phyloP scores from a whole-genome alignment of 2,329 filamentous ascomycete genomes.

The Penicillium concentricum region DNA sequence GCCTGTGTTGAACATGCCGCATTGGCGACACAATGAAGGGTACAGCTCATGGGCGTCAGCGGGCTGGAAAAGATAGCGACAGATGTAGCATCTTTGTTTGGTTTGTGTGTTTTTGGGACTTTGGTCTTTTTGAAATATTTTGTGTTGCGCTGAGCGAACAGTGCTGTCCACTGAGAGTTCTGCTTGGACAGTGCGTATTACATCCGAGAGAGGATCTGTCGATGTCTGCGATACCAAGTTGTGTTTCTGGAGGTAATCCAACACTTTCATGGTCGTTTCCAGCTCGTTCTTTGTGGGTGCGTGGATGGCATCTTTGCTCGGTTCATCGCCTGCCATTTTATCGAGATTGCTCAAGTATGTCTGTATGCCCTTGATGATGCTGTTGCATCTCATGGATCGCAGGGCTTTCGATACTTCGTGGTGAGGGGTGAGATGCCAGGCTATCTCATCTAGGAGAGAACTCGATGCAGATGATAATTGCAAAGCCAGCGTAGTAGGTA shows the following conservation, averaged over 20 bases:
- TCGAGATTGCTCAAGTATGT: conserved; percentile 19
- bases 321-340: neutral
- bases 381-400: conserved; percentile 13
- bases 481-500: conserved; percentile 21
- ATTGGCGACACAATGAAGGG: conserved; percentile 33
- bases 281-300: conserved; percentile 14
- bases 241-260: conserved; percentile 20
- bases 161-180: conserved; percentile 7
- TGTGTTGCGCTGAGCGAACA: conserved; percentile 3
- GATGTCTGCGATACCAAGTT: neutral
- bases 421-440: conserved; percentile 17
- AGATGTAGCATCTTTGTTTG: conserved; percentile 35
- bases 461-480: conserved; percentile 15
- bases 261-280: conserved; percentile 18
- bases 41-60: conserved; percentile 24
- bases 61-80: conserved; percentile 21
- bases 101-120: neutral
- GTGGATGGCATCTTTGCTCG: neutral
- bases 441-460: conserved; percentile 5
- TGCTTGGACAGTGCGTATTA: neutral
- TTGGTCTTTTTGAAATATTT: neutral
- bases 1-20: conserved; percentile 38
- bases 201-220: conserved; percentile 8
- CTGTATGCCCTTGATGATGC: conserved; percentile 17
- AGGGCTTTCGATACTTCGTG: conserved; percentile 7